Percentiles rank a stretch among this genome's conserved stretches.
Evolutionary conservation across 225 moss, liverwort and hornwort genomes (phyloP).

Genomic region (Anthoceros angustus): DNA sequence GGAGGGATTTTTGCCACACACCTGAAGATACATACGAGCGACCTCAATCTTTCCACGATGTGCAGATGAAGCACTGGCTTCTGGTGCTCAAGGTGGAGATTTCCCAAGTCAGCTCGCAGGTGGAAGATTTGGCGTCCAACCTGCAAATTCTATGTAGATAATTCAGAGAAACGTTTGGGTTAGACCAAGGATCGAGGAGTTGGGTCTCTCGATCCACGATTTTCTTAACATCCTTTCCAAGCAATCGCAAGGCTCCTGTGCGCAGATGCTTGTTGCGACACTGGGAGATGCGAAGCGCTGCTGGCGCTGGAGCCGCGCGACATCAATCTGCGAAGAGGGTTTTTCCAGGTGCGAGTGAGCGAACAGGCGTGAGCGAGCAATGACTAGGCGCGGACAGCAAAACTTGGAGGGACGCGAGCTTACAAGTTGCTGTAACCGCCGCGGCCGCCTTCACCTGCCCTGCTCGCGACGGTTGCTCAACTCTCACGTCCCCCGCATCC

Average conservation of each 20-base stretch:
- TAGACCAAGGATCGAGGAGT: neutral
- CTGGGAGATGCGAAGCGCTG: neutral
- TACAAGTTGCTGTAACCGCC: neutral
- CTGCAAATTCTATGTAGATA: too few species aligned
- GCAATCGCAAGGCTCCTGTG: neutral
- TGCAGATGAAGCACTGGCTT: neutral
- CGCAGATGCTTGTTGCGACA: neutral
- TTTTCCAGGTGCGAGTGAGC: neutral
- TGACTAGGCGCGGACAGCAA: neutral
- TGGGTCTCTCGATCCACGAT: neutral
- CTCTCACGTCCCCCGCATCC: neutral
- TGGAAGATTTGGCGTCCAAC: too few species aligned
- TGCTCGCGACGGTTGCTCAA: neutral
- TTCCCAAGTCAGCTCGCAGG: too few species aligned
- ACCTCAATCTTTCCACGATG: neutral
- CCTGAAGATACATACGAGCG: neutral
- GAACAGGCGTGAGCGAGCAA: neutral
- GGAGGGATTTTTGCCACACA: neutral
- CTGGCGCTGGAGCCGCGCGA: neutral
- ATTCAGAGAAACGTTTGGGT: neutral
- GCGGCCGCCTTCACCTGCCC: neutral
- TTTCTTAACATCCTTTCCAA: neutral
- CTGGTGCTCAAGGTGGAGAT: neutral
- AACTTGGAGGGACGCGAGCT: neutral
- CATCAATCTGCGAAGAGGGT: neutral